phyloP scores from a whole-genome alignment of 2,329 filamentous ascomycete genomes.

The Lachnellula occidentalis region DNA sequence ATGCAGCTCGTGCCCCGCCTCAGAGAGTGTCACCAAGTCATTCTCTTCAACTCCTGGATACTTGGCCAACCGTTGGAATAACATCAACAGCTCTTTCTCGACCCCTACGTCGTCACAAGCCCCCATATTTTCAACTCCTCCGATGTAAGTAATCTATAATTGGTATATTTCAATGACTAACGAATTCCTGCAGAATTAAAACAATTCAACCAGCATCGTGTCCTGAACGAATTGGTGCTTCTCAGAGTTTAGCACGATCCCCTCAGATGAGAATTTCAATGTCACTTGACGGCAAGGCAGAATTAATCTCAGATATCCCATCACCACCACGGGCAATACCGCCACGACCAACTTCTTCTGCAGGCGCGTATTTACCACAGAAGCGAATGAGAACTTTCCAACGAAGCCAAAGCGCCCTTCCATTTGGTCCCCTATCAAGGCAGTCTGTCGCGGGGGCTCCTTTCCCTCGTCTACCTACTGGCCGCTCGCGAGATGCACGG shows the following conservation, averaged over 20 bases:
- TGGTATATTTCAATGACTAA: constrained; percentile 1
- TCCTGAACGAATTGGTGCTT: constrained; percentile 23
- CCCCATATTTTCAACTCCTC: constrained; percentile 34
- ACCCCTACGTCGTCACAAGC: constrained; percentile 39
- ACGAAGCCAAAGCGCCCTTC: constrained; percentile 65
- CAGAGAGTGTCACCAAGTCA: constrained; percentile 21
- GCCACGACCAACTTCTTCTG: constrained; percentile 41
- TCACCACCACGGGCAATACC: constrained; percentile 55
- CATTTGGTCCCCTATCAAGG: constrained; percentile 51
- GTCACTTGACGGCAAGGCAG: constrained; percentile 86
- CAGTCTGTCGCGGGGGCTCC: constrained; percentile 36
- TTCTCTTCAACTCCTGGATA: constrained; percentile 31
- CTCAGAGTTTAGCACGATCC: constrained; percentile 16
- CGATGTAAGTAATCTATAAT: constrained; percentile 35
- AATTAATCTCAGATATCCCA: constrained; percentile 66
- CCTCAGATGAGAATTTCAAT: constrained; percentile 67
- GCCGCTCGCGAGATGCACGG: constrained; percentile 78
- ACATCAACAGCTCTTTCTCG: constrained; percentile 43
- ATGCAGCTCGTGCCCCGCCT: constrained; percentile 12
- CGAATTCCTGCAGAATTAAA: constrained; percentile 15
- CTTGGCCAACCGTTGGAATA: constrained; percentile 50
- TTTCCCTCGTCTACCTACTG: constrained; percentile 51
- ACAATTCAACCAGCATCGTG: constrained; percentile 26
- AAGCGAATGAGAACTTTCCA: constrained; percentile 51
- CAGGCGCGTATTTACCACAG: constrained; percentile 37